Evolutionary conservation across 2,329 filamentous ascomycete genomes (phyloP).

Genomic region (Fonsecaea multimorphosa): DNA sequence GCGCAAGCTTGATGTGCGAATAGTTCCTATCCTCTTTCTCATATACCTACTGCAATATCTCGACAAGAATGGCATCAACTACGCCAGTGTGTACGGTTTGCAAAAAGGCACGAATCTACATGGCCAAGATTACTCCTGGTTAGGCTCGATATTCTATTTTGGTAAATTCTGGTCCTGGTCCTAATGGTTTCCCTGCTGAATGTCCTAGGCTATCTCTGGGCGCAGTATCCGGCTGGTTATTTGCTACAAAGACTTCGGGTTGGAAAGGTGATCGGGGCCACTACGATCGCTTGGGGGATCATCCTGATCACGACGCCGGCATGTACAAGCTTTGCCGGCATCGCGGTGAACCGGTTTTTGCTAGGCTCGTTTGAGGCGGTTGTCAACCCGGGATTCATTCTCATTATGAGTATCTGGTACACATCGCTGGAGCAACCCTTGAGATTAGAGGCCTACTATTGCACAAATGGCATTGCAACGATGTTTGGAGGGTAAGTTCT

Average conservation of each 20-base stretch:
- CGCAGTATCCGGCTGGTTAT: constrained; percentile 58
- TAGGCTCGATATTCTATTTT: constrained; percentile 57
- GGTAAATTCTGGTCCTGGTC: constrained; percentile 36
- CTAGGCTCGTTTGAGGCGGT: constrained; percentile 37
- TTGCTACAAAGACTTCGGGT: constrained; percentile 57
- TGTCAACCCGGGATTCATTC: constrained; percentile 45
- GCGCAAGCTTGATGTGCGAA: constrained; percentile 35
- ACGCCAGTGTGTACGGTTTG: constrained; percentile 55
- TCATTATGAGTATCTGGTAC: constrained; percentile 40
- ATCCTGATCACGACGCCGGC: constrained; percentile 32
- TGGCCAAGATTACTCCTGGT: constrained; percentile 56
- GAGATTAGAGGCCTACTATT: constrained; percentile 31
- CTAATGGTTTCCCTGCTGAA: neutral
- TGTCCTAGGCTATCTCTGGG: constrained; percentile 52
- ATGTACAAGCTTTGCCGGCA: constrained; percentile 29
- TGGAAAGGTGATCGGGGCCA: constrained; percentile 56
- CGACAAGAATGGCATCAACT: constrained; percentile 37
- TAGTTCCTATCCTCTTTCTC: constrained; percentile 35
- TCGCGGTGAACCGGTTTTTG: constrained; percentile 32
- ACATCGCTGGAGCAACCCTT: constrained; percentile 30
- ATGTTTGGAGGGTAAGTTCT: constrained; percentile 69
- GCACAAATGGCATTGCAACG: constrained; percentile 64
- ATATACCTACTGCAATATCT: constrained; percentile 38
- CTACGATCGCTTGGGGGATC: constrained; percentile 31
- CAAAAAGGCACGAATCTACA: constrained; percentile 45